Base-by-base conservation (phyloP, 2,329 filamentous ascomycete genomes). In the Cladosporium sp. region DNA sequence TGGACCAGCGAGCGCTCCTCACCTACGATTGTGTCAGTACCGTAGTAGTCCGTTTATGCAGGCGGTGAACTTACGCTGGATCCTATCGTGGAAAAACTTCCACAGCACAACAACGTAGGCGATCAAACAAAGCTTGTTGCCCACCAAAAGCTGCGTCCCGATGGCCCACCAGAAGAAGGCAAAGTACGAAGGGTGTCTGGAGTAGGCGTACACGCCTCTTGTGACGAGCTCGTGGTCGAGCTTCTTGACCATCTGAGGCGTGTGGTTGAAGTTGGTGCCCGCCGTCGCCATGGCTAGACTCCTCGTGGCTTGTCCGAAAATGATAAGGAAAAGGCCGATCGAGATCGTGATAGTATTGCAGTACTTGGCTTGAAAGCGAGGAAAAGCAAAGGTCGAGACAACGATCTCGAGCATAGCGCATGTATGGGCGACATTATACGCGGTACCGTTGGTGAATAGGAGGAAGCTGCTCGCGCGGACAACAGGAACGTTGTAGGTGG, bases 91-190 rank as follows among this genome's bases (percentile, higher is more conserved):
- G 67, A 98, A 98, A 69, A 98, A 98, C 55, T 74, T 77, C 89
- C 89, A 96, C 60, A 98, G 70, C 13, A 95, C 86, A 7, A 78
- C 68, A 0, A 81, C 72, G 73, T 95, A 97, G 2, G 72, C 86
- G 6, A 84, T 60, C 53, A 95, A 82, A 67, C 89, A 95, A 2
- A 95, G 59, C 8, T 80, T 72, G 70, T 98, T 98, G 14, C 92
- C 92, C 58, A 96, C 77, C 51, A 95, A 82, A 41, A 97, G 66
- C 75, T 98, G 93, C 10, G 91, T 95, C 4, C 93, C 93, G n/a
- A 97, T 66, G 0, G 88, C 89, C 92, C 92, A 98, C 84, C 90
- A 97, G 71, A 95, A 98, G 74, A 96, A 98, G 3, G 92, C 93
- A 74, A 97, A 96, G 72, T 98, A 98, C 54, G 86, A 87, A 10